These are phyloP conservation scores for Diutina scorzettiae DNA, from an alignment of 1,139 yeast genomes.

Conservation along the genomic window DNA sequence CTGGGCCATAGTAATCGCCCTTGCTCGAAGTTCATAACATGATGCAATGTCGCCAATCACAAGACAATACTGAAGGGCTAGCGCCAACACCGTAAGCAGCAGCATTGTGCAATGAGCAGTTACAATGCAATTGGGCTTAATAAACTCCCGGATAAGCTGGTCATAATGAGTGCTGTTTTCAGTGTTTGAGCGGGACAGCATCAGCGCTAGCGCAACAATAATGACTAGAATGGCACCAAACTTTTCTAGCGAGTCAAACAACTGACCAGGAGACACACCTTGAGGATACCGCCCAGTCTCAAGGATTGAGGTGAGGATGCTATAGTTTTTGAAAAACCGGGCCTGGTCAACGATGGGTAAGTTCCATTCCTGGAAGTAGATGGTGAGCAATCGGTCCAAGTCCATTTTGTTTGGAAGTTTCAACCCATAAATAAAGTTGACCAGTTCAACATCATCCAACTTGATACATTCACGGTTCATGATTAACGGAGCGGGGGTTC, in stretches of 20 bases:
- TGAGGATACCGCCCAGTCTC: slow-evolving; percentile 11
- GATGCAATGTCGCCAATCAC: slow-evolving; percentile 66
- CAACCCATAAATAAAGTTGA: slow-evolving; percentile 30
- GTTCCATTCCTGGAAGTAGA: slow-evolving; percentile 76
- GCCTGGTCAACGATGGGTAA: slow-evolving; percentile 61
- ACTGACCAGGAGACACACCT: slow-evolving; percentile 7
- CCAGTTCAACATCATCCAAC: slow-evolving; percentile 24
- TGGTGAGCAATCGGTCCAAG: slow-evolving; percentile 42
- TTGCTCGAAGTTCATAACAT: slow-evolving; percentile 64
- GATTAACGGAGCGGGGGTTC: slow-evolving; percentile 7
- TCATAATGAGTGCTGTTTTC: slow-evolving; percentile 33
- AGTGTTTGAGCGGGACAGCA: slow-evolving; percentile 12
- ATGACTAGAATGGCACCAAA: slow-evolving; percentile 52
- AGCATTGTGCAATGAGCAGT: slow-evolving; percentile 52
- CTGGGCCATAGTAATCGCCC: slow-evolving; percentile 74
- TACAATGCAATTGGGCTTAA: slow-evolving; percentile 37
- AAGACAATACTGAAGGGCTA: slow-evolving; percentile 61
- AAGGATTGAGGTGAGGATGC: slow-evolving; percentile 30
- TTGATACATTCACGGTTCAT: slow-evolving; percentile 9
- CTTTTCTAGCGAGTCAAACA: slow-evolving; percentile 33
- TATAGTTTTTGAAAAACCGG: slow-evolving; percentile 48
- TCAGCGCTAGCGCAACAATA: slow-evolving; percentile 45
- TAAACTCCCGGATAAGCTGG: slow-evolving; percentile 38
- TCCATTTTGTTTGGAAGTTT: slow-evolving; percentile 31
- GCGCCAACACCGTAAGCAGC: slow-evolving; percentile 56